A percentile compares a stretch with the other conserved stretches of the same genome.
Evolutionary conservation across 2,329 filamentous ascomycete genomes (phyloP).

Genomic region (Sclerotinia sclerotiorum): DNA sequence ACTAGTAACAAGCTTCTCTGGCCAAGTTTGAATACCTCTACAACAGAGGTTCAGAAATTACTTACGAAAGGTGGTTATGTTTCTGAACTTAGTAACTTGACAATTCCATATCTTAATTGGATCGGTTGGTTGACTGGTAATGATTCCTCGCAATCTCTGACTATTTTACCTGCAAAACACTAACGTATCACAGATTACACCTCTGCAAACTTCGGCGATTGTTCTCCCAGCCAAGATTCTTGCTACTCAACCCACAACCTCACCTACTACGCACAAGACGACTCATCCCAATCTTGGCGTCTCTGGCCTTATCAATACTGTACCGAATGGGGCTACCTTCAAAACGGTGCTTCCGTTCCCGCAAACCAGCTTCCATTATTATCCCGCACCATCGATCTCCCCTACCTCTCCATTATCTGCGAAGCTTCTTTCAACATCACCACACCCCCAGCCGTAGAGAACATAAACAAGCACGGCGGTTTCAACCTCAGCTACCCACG

Average conservation of each 20-base stretch:
- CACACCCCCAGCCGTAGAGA: slow-evolving; percentile 58
- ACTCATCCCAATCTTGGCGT: slow-evolving; percentile 47
- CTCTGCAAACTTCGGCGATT: slow-evolving; percentile 27
- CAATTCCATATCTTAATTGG: slow-evolving; percentile 56
- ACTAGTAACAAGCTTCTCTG: slow-evolving; percentile 48
- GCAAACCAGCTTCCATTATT: slow-evolving; percentile 63
- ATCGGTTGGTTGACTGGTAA: slow-evolving; percentile 51
- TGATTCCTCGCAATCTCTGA: background rate
- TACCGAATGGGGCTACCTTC: slow-evolving; percentile 73
- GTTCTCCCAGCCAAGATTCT: slow-evolving; percentile 44
- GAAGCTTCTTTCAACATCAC: slow-evolving; percentile 68
- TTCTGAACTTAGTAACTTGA: slow-evolving; percentile 44
- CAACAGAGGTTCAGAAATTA: slow-evolving; percentile 58
- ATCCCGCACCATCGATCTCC: slow-evolving; percentile 66
- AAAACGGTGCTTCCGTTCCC: slow-evolving; percentile 70
- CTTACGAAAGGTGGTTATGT: slow-evolving; percentile 50
- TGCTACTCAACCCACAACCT: slow-evolving; percentile 53
- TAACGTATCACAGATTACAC: slow-evolving; percentile 19
- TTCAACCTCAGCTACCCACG: slow-evolving; percentile 69
- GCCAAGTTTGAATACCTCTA: slow-evolving; percentile 66
- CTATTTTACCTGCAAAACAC: background rate
- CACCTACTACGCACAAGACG: slow-evolving; percentile 48
- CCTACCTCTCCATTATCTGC: slow-evolving; percentile 64
- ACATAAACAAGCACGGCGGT: slow-evolving; percentile 75
- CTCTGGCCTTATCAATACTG: slow-evolving; percentile 54